These are phyloP conservation scores for Penicillium rolfsii DNA, from an alignment of 2,329 filamentous ascomycete genomes.

Conservation along the genomic window DNA sequence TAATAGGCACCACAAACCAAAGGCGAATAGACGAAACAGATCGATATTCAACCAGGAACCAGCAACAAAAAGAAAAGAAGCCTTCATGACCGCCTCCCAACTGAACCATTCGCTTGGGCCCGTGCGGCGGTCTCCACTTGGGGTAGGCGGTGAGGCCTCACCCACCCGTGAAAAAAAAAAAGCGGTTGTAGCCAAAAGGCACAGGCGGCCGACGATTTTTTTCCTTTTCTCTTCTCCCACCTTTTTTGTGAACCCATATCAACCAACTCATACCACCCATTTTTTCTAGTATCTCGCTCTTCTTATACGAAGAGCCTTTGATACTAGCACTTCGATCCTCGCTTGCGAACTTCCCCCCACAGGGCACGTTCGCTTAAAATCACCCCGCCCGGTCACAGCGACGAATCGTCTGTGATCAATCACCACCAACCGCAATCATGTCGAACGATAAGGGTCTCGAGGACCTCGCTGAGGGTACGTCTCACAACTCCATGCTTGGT, in stretches of 20 bases:
- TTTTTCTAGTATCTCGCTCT: constrained; percentile 39
- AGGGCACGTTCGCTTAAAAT: constrained; percentile 40
- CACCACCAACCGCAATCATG: constrained; percentile 80
- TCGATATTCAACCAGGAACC: constrained; percentile 7
- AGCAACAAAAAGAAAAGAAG: constrained; percentile 1
- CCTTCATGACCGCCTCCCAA: background rate
- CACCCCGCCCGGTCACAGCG: constrained; percentile 66
- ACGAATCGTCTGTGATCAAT: constrained; percentile 70
- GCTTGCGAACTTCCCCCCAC: constrained; percentile 33
- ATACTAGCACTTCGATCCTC: constrained; percentile 38
- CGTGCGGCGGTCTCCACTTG: constrained; percentile 3
- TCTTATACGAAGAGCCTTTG: constrained; percentile 38
- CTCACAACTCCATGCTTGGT: constrained; percentile 35
- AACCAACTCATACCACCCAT: constrained; percentile 19
- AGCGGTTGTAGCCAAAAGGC: constrained; percentile 28
- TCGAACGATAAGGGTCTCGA: constrained; percentile 94
- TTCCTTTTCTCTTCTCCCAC: constrained; percentile 30
- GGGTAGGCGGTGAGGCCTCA: constrained; percentile 24
- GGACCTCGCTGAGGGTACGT: constrained; percentile 93
- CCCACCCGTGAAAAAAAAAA: constrained; percentile 29
- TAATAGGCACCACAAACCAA: constrained; percentile 24
- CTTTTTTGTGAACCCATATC: constrained; percentile 30
- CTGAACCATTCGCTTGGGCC: constrained; percentile 26
- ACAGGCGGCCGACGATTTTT: constrained; percentile 29
- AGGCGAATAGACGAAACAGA: constrained; percentile 20